Evolutionary conservation across 257 asterid genomes (phyloP), one percentile per base, ranked within the genome.

Genomic region (Echium plantagineum): DNA sequence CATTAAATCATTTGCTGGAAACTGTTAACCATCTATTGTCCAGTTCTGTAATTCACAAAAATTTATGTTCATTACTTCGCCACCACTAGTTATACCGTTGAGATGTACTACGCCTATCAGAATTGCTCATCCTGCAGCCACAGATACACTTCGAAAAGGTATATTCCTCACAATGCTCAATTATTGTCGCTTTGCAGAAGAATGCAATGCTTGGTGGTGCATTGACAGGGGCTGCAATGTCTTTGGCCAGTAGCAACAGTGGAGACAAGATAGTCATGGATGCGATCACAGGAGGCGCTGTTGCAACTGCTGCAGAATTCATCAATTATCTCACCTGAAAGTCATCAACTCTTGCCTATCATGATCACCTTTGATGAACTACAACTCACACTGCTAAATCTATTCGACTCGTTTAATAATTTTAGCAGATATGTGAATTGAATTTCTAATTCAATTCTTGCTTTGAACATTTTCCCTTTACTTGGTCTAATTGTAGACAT

Each of bases 271-370:
- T 89, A 51, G 86, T 89, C 16, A 54, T 69, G 72, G 87, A 82
- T 72, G 90, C 93, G 66, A 86, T 89, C 17, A 51, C 84, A 59
- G 95, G 86, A 59, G 86, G 90, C 63, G 97, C 95, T 1, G 60
- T 84, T 62, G 95, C 97, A 26, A 84, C 95, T 66, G 95, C 97
- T 66, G 79, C 87, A 3, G 94, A 75, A 72, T 75, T 85, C 74
- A 72, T 85, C 74, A 77, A 65, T 28, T 64, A 75, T 64, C 76
- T 83, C 42, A 79, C 80, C 17, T 87, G 76, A 80, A 31, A 9
- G 12, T 58, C 6, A 22, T 22, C 17, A 18, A 18, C n/a, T 12
- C 9, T 52, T 52, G 12, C 7, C 3, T n/a, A 24, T 65, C 20
- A 15, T 16, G 52, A 12, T 42, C 8, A 48, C n/a, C n/a, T n/a